These are phyloP conservation scores for Gossypium arboreum DNA, from an alignment of 345 rosid genomes.

Conservation along the genomic window DNA sequence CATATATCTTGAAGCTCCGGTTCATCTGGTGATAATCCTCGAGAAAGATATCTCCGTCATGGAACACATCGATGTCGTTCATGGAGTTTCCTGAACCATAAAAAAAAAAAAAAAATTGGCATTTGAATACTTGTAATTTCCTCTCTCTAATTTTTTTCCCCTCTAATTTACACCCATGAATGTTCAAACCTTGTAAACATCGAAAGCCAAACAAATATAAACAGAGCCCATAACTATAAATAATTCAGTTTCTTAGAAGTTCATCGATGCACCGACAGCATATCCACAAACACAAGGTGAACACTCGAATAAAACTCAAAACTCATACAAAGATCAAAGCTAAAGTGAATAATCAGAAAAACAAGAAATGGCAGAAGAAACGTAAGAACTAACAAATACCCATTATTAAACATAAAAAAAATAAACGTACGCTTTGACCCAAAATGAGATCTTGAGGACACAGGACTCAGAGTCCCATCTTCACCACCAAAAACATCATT, in stretches of 20 bases:
- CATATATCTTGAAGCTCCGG: conserved; percentile 49
- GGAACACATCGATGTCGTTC: conserved; percentile 34
- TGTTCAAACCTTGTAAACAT: neutral
- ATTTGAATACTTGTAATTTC: neutral
- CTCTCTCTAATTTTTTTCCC: too few species aligned
- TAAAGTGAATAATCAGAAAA: neutral
- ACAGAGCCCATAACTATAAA: neutral
- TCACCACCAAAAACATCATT: neutral
- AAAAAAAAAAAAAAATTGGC: neutral
- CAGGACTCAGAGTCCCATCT: conserved; percentile 16
- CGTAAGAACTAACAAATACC: neutral
- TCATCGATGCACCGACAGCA: neutral
- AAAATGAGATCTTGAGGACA: conserved; percentile 2
- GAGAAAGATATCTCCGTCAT: conserved; percentile 36
- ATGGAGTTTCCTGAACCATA: conserved; percentile 24
- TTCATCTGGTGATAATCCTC: conserved; percentile 50
- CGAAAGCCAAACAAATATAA: neutral
- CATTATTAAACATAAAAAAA: neutral
- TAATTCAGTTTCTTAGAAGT: neutral
- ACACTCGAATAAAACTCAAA: neutral
- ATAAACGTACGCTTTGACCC: conserved; percentile 24
- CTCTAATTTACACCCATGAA: neutral
- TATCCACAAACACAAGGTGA: neutral
- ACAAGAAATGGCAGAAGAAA: neutral
- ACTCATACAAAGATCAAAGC: neutral